Evolutionary conservation across 768 basidiomycete species (phyloP), one percentile per base, ranked within the genome.

Genomic region (Pisolithus marmoratus): DNA sequence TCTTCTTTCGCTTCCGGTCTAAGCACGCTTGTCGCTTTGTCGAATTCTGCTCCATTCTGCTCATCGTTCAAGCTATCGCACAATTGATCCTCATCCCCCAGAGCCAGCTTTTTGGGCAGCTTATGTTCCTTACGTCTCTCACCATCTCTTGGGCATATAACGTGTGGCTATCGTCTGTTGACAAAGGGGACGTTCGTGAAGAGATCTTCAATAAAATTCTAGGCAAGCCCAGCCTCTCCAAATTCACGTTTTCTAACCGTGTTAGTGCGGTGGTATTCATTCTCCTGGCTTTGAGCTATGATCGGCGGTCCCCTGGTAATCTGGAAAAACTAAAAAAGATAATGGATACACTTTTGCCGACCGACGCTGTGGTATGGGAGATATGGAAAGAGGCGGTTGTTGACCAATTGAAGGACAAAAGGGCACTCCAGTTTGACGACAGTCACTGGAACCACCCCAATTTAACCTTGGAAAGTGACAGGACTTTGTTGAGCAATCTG

Each of bases 141-240:
- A 11, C 29, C 48, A 57, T 59, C 29, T 69, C 68, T n/a, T 68
- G 68, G 68, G 47, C 50, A 12, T 67, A 67, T 42, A 68, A 67
- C 36, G 50, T 62, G 1, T 68, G 53, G 50, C 42, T 68, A 11
- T 65, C 65, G 22, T 62, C 59, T 8, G 53, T 75, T 66, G 71
- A 75, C 38, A 61, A 62, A 38, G 46, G 46, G 2, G 19, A 46
- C 14, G 27, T 52, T 15, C 54, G 66, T 52, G 8, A 45, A 38
- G 24, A 53, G 44, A 11, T 60, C 19, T 29, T 29, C 3, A 8
- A 3, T 11, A 9, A 29, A 29, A 11, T 29, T 11, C 29, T 29
- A 11, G 29, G n/a, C 48, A 26, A 55, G 26, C 15, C 50, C 5
- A 40, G 20, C 2, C 53, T 55, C 38, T 41, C 31, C n/a, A 55